Conservation (phyloP, 225 moss, liverwort and hornwort genomes). For the Ulota crispa region DNA sequence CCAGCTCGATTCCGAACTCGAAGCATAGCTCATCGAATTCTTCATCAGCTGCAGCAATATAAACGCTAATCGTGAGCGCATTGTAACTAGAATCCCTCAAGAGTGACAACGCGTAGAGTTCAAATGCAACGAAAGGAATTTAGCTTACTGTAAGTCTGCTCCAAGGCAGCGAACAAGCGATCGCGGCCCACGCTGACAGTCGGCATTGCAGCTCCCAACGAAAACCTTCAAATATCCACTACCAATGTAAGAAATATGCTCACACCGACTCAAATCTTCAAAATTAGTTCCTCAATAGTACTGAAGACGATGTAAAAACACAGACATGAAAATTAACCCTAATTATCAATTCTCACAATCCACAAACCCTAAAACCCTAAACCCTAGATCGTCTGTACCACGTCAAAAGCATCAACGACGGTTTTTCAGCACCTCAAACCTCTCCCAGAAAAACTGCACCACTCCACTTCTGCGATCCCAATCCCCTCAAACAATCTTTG, state of each 20-base stretch:
- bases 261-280: not conserved
- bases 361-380: not conserved
- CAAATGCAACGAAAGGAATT: not conserved
- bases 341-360: not conserved
- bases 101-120: not conserved
- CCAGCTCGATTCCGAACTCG: slow-evolving; percentile 95
- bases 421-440: not conserved
- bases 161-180: slow-evolving; percentile 72
- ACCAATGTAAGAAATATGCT: not conserved
- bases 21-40: slow-evolving; percentile 96
- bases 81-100: not conserved
- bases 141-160: slow-evolving; percentile 63
- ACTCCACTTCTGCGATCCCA: not conserved
- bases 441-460: not conserved
- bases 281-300: not conserved
- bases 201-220: slow-evolving; percentile 62
- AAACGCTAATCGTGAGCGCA: not conserved
- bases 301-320: not conserved
- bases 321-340: not conserved
- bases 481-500: too few species aligned
- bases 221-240: not conserved
- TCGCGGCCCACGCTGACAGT: slow-evolving; percentile 83
- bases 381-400: not conserved
- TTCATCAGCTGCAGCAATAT: slow-evolving; percentile 65
- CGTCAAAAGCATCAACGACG: not conserved